These are phyloP conservation scores for Mycena amicta DNA, from an alignment of 768 basidiomycete genomes.

Conservation along the genomic window DNA sequence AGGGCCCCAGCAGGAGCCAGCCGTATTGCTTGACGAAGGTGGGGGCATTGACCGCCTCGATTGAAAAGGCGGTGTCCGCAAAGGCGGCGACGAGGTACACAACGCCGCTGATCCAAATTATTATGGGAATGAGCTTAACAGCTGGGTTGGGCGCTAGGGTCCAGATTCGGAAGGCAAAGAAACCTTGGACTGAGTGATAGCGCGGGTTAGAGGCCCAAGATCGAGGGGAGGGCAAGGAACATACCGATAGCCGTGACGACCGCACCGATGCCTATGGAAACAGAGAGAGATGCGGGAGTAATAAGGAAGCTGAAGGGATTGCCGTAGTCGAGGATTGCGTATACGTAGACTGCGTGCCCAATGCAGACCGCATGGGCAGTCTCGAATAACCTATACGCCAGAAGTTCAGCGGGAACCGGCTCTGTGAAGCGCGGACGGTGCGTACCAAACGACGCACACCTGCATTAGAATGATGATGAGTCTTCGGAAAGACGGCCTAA, in stretches of 20 bases:
- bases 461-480: not conserved
- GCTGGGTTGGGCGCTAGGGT: not conserved
- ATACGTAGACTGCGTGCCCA: not conserved
- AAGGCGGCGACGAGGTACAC: not conserved
- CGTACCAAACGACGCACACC: conserved; percentile 6
- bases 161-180: conserved; percentile 5
- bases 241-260: not conserved
- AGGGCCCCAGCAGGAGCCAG: not conserved
- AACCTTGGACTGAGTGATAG: not conserved
- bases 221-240: not conserved
- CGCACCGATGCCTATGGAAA: not conserved
- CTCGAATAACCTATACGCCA: conserved; percentile 5
- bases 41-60: not conserved
- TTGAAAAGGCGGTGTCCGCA: not conserved
- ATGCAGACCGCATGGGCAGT: conserved; percentile 4
- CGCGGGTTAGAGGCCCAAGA: too few species aligned
- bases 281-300: not conserved
- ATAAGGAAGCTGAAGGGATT: not conserved
- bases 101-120: not conserved
- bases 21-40: not conserved
- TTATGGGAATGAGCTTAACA: not conserved
- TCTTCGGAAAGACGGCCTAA: too few species aligned
- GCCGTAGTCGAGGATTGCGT: not conserved
- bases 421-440: too few species aligned
- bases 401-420: too few species aligned